phyloP scores from a whole-genome alignment of 2,329 filamentous ascomycete genomes.

The Hymenoscyphus occultus region DNA sequence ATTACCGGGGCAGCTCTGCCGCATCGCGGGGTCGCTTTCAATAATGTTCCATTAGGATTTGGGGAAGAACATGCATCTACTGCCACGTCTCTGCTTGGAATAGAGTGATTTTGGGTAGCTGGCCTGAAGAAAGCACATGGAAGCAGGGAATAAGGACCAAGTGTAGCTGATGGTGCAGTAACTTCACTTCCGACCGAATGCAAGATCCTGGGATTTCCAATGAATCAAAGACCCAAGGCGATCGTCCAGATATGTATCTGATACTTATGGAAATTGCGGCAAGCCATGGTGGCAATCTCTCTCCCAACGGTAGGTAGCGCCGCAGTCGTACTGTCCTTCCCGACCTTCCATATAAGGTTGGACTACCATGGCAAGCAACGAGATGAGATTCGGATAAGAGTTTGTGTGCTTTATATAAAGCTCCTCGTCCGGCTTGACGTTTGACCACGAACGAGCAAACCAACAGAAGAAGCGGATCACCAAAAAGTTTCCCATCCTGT shows the following conservation, averaged over 20 bases:
- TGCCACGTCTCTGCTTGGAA: conserved; percentile 6
- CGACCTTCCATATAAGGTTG: conserved; percentile 6
- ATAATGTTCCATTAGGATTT: neutral
- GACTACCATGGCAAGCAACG: neutral
- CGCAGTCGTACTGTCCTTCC: neutral
- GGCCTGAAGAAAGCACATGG: conserved; percentile 2
- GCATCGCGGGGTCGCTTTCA: neutral
- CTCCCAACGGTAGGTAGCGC: neutral
- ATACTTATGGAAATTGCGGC: neutral
- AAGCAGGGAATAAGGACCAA: conserved; percentile 6
- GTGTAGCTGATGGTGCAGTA: neutral
- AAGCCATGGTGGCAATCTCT: conserved; percentile 1
- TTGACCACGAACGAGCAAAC: neutral
- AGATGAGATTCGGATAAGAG: conserved; percentile 1
- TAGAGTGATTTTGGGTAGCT: conserved; percentile 1
- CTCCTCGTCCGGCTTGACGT: neutral
- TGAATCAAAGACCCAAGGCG: neutral
- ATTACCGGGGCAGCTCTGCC: neutral
- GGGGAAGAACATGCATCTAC: neutral
- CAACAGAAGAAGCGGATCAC: neutral
- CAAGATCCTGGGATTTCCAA: neutral
- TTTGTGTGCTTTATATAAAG: neutral
- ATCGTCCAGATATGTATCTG: conserved; percentile 3
- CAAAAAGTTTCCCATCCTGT: too few species aligned
- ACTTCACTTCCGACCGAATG: neutral